A percentile compares a stretch with the other conserved stretches of the same genome.
These are phyloP conservation scores for Ceratocystis smalleyi DNA, from an alignment of 2,329 filamentous ascomycete genomes.

Conservation along the genomic window DNA sequence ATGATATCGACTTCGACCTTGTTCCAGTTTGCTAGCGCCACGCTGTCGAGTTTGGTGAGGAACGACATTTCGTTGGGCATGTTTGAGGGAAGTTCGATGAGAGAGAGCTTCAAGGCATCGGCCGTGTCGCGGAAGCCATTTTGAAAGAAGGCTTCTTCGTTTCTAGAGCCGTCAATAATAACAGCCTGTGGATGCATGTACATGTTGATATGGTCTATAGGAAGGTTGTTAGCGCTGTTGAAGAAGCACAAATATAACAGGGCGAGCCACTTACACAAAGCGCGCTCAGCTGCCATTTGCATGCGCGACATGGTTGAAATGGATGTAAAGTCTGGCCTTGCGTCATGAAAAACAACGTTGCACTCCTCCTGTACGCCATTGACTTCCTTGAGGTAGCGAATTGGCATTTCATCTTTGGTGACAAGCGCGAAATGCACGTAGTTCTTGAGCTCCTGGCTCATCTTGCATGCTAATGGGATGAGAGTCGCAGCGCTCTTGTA, in stretches of 20 bases:
- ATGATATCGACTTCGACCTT: slow-evolving; percentile 65
- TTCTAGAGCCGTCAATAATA: slow-evolving; percentile 50
- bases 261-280: slow-evolving; percentile 37
- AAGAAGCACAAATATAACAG: background rate
- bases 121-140: slow-evolving; percentile 42
- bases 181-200: slow-evolving; percentile 66
- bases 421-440: slow-evolving; percentile 71
- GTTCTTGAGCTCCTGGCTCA: slow-evolving; percentile 54
- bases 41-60: slow-evolving; percentile 62
- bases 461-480: slow-evolving; percentile 72
- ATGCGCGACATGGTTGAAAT: slow-evolving; percentile 57
- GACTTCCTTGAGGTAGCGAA: slow-evolving; percentile 54
- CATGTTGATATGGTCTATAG: slow-evolving; percentile 47
- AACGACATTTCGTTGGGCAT: slow-evolving; percentile 52
- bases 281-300: slow-evolving; percentile 45
- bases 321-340: slow-evolving; percentile 55
- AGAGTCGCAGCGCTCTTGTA: slow-evolving; percentile 57
- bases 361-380: slow-evolving; percentile 67
- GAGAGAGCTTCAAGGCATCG: slow-evolving; percentile 35
- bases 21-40: slow-evolving; percentile 65
- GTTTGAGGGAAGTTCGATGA: slow-evolving; percentile 59
- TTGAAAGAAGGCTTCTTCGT: slow-evolving; percentile 56
- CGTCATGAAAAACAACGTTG: slow-evolving; percentile 52
- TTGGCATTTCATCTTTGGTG: slow-evolving; percentile 52
- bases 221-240: slow-evolving; percentile 5